Conservation (phyloP, 306 rosid genomes). For the Glycyrrhiza uralensis region DNA sequence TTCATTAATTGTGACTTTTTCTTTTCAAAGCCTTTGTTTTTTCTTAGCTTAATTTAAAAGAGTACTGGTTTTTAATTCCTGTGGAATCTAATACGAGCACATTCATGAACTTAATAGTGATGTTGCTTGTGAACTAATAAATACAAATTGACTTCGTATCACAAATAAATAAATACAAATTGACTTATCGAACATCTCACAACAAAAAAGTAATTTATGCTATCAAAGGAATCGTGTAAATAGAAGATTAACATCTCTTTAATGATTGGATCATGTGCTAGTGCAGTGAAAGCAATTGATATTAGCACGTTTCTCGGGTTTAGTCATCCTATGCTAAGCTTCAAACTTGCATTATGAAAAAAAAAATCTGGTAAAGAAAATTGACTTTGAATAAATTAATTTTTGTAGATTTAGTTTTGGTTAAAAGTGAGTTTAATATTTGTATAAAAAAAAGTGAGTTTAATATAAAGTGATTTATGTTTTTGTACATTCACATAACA, state of each 20-base stretch:
- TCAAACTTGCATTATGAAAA: neutral
- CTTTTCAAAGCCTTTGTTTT: neutral
- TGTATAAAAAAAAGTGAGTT: too few relatives aligned
- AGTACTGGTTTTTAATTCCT: neutral
- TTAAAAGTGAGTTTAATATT: too few relatives aligned
- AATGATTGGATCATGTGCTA: conserved; percentile 49
- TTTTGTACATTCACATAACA: too few relatives aligned
- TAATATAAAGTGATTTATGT: too few relatives aligned
- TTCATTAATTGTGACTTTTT: neutral
- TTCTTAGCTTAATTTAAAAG: neutral
- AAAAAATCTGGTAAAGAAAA: too few relatives aligned
- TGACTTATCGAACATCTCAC: neutral
- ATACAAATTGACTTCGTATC: neutral
- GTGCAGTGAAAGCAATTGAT: neutral
- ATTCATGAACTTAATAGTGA: neutral
- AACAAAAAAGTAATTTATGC: neutral
- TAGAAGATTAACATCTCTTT: neutral
- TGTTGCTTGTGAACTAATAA: neutral
- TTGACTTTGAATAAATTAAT: too few relatives aligned
- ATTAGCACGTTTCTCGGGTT: neutral
- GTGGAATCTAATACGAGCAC: neutral
- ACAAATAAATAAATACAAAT: neutral
- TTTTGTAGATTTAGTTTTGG: too few relatives aligned
- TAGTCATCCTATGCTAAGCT: neutral
- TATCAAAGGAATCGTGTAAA: neutral